Percentiles rank a stretch among this genome's conserved stretches.
Evolutionary conservation across 1,139 yeast species (phyloP).

Genomic region (Pichia sp.): DNA sequence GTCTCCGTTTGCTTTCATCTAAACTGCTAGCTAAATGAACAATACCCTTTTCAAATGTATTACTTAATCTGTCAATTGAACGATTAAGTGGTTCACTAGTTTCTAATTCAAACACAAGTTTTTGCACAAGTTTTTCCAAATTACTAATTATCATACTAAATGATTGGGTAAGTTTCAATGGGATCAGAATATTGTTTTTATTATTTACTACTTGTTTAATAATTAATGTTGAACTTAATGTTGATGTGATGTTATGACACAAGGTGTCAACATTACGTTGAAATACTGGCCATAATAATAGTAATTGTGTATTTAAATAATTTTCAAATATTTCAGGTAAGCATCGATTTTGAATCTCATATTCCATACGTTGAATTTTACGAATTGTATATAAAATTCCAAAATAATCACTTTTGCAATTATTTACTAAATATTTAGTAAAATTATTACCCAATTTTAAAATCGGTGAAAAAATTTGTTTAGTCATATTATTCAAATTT

Average conservation of each 20-base stretch:
- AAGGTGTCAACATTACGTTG: conserved; percentile 72
- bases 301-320: conserved; percentile 60
- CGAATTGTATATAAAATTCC: conserved; percentile 78
- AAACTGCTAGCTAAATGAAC: conserved; percentile 39
- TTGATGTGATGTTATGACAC: conserved; percentile 57
- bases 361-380: conserved; percentile 56
- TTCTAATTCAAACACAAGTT: conserved; percentile 26
- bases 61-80: conserved; percentile 62
- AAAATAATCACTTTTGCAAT: conserved; percentile 52
- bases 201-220: conserved; percentile 24
- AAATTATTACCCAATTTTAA: conserved; percentile 50
- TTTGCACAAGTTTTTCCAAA: conserved; percentile 50
- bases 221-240: conserved; percentile 27
- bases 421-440: conserved; percentile 40
- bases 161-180: conserved; percentile 71
- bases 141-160: conserved; percentile 75
- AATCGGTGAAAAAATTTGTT: conserved; percentile 42
- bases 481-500: conserved; percentile 38
- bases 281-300: conserved; percentile 79
- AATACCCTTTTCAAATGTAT: conserved; percentile 72
- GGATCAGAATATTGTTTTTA: conserved; percentile 35
- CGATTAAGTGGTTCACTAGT: conserved; percentile 65
- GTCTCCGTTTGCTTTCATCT: conserved; percentile 41
- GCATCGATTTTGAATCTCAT: conserved; percentile 54
- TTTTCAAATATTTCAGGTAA: conserved; percentile 66